Evolutionary conservation across 495 filamentous ascomycete species (phyloP).

Genomic region (Neurospora intermedia): DNA sequence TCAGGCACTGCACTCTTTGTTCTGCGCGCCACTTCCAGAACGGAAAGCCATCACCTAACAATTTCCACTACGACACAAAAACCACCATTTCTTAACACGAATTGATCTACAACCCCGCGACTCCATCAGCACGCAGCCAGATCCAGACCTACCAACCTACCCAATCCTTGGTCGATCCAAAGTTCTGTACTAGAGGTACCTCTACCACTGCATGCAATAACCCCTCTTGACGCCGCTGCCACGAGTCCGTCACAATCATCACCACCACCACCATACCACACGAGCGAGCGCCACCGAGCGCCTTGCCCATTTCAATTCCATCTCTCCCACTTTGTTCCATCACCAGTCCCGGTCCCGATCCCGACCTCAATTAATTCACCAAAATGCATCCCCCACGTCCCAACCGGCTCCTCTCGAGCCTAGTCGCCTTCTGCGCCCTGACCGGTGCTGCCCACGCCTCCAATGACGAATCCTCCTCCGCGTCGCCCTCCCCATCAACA

Average conservation of each 20-base stretch:
- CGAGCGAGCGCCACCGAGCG: conserved; percentile 1
- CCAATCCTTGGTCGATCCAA: neutral
- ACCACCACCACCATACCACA: neutral
- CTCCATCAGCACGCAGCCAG: neutral
- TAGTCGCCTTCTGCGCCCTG: conserved; percentile 12
- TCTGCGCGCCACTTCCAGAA: neutral
- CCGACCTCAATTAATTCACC: neutral
- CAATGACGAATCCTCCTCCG: conserved; percentile 3
- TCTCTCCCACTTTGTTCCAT: neutral
- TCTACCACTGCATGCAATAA: neutral
- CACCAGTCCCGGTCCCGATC: neutral
- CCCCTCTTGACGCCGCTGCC: neutral
- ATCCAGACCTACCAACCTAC: no score
- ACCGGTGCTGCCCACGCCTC: conserved; percentile 9
- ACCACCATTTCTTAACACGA: neutral
- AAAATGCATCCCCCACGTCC: conserved; percentile 15
- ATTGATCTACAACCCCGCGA: neutral
- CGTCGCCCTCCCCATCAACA: conserved; percentile 1
- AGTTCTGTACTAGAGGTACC: neutral
- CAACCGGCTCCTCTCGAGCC: conserved; percentile 1
- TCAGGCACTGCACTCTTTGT: no score
- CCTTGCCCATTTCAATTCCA: neutral
- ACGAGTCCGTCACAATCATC: neutral
- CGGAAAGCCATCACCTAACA: neutral
- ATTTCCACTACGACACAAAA: neutral